phyloP scores from a whole-genome alignment of 2,329 filamentous ascomycete genomes.

The Penicillium janthinellum region DNA sequence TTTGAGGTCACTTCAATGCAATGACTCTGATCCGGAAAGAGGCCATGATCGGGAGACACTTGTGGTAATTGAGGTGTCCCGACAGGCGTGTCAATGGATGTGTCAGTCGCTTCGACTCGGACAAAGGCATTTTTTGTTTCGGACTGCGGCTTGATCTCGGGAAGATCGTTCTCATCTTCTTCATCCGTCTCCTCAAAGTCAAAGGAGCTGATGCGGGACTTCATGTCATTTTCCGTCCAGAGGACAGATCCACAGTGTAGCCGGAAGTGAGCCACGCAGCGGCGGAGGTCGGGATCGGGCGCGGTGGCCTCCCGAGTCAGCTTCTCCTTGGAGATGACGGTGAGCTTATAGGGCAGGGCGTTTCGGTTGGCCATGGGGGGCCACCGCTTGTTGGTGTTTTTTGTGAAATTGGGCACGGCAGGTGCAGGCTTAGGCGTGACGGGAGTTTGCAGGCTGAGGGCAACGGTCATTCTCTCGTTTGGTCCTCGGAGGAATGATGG shows the following conservation, averaged over 20 bases:
- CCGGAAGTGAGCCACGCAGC: slow-evolving; percentile 39
- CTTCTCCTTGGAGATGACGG: slow-evolving; percentile 39
- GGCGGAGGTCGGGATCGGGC: slow-evolving; percentile 38
- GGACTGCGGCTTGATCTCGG: slow-evolving; percentile 11
- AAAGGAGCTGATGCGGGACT: slow-evolving; percentile 39
- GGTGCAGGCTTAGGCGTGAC: slow-evolving; percentile 25
- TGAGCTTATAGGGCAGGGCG: slow-evolving; percentile 39
- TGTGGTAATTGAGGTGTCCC: slow-evolving; percentile 4
- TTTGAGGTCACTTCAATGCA: slow-evolving; percentile 30
- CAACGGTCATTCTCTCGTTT: slow-evolving; percentile 29
- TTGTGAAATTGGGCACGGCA: slow-evolving; percentile 29
- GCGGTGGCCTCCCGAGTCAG: slow-evolving; percentile 39
- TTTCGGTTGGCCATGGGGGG: slow-evolving; percentile 40
- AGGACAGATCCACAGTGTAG: slow-evolving; percentile 37
- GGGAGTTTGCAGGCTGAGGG: slow-evolving; percentile 22
- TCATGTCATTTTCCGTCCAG: slow-evolving; percentile 40
- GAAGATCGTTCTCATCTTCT: slow-evolving; percentile 30
- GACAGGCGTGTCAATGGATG: background rate
- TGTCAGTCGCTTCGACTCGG: slow-evolving; percentile 14
- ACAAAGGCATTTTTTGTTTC: slow-evolving; percentile 4
- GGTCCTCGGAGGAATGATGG: background rate
- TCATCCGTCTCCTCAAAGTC: slow-evolving; percentile 38
- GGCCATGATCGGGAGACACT: slow-evolving; percentile 13
- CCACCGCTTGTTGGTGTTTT: slow-evolving; percentile 35
- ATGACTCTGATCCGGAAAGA: slow-evolving; percentile 30